These are phyloP conservation scores for Pichia eremophila DNA, from an alignment of 805 yeast species.

Conservation along the genomic window DNA sequence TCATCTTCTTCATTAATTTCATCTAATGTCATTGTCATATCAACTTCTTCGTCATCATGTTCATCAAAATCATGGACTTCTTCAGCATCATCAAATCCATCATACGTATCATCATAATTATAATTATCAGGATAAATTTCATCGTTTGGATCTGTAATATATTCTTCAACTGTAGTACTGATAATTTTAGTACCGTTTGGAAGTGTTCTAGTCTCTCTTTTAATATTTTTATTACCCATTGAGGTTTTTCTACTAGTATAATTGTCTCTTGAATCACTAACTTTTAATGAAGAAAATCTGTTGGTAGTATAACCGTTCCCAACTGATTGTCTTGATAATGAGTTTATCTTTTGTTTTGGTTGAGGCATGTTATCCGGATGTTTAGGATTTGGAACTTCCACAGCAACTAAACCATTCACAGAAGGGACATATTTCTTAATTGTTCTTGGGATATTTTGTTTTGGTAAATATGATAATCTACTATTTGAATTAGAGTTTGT, in stretches of 20 bases:
- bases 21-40: neutral
- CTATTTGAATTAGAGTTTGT: neutral
- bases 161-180: conserved; percentile 13
- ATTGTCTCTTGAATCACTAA: no score
- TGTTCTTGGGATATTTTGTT: conserved; percentile 29
- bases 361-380: conserved; percentile 9
- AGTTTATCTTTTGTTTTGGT: neutral
- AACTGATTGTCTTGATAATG: neutral
- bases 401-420: conserved; percentile 56
- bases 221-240: conserved; percentile 4
- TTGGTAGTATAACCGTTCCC: neutral
- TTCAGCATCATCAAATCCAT: conserved; percentile 6
- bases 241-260: no score
- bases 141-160: conserved; percentile 18
- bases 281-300: no score
- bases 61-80: neutral
- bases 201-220: conserved; percentile 7
- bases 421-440: conserved; percentile 68
- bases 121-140: neutral
- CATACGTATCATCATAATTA: conserved; percentile 3
- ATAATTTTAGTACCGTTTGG: conserved; percentile 11
- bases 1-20: conserved; percentile 2
- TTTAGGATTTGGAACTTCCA: conserved; percentile 51
- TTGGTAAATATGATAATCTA: neutral
- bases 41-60: neutral